These are phyloP conservation scores for Lachancea nothofagi DNA, from an alignment of 805 yeast species.

Conservation along the genomic window DNA sequence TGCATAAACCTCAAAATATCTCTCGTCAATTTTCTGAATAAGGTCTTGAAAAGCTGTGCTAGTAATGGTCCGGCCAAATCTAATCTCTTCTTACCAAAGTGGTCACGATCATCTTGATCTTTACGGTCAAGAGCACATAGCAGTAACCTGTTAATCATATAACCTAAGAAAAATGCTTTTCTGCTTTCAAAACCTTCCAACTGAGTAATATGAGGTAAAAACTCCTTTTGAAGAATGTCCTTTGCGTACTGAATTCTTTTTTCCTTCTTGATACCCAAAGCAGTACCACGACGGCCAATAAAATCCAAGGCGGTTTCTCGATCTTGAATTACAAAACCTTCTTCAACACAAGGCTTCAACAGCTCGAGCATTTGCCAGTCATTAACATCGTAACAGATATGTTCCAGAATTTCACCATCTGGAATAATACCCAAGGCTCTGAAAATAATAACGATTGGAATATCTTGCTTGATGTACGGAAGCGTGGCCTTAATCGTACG, in stretches of 20 bases:
- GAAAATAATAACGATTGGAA: slow-evolving; percentile 94
- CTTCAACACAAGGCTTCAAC: slow-evolving; percentile 98
- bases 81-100: slow-evolving; percentile 96
- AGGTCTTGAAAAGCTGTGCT: slow-evolving; percentile 89
- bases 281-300: slow-evolving; percentile 97
- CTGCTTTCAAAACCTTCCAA: slow-evolving; percentile 95
- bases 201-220: slow-evolving; percentile 95
- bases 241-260: slow-evolving; percentile 97
- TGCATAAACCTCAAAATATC: slow-evolving; percentile 98
- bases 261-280: slow-evolving; percentile 91
- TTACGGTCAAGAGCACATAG: slow-evolving; percentile 95
- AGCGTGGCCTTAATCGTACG: slow-evolving; percentile 91
- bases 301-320: slow-evolving; percentile 96
- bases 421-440: slow-evolving; percentile 98
- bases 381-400: slow-evolving; percentile 93
- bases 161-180: slow-evolving; percentile 95
- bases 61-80: slow-evolving; percentile 98
- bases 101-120: slow-evolving; percentile 99
- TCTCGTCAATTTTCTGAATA: slow-evolving; percentile 90
- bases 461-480: slow-evolving; percentile 94
- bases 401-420: slow-evolving; percentile 97
- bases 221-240: slow-evolving; percentile 92
- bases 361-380: slow-evolving; percentile 99
- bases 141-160: slow-evolving; percentile 92
- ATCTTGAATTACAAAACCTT: slow-evolving; percentile 96